phyloP scores from a whole-genome alignment of 2,329 filamentous ascomycete species.

The Pestalotiopsis sp. region DNA sequence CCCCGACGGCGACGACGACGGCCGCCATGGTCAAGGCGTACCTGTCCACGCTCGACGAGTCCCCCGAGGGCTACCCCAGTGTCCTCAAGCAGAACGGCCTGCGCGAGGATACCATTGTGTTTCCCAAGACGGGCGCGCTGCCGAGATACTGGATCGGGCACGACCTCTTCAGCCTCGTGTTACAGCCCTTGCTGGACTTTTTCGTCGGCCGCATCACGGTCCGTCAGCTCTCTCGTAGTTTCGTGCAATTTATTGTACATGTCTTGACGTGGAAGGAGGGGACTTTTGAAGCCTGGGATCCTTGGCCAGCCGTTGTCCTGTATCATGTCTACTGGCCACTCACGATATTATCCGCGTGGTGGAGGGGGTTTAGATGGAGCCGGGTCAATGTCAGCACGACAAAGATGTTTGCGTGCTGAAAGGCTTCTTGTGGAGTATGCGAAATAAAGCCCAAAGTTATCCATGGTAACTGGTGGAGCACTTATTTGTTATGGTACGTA shows the following conservation, averaged over 20 bases:
- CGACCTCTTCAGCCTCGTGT: slow-evolving; percentile 57
- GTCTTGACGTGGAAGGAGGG: slow-evolving; percentile 57
- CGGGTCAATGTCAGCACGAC: slow-evolving; percentile 70
- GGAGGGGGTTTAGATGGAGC: slow-evolving; percentile 58
- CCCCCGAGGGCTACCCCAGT: neutral
- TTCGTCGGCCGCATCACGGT: slow-evolving; percentile 26
- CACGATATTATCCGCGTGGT: slow-evolving; percentile 50
- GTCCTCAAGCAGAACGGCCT: neutral
- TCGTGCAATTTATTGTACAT: slow-evolving; percentile 37
- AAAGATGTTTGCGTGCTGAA: slow-evolving; percentile 33
- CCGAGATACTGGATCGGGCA: slow-evolving; percentile 69
- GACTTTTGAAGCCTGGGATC: slow-evolving; percentile 57
- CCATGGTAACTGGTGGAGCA: neutral
- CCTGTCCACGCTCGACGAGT: slow-evolving; percentile 43
- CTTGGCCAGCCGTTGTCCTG: slow-evolving; percentile 58
- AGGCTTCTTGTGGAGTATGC: neutral
- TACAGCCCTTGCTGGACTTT: slow-evolving; percentile 46
- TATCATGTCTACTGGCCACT: slow-evolving; percentile 60
- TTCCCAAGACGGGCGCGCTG: slow-evolving; percentile 24
- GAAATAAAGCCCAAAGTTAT: neutral
- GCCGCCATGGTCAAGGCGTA: slow-evolving; percentile 55
- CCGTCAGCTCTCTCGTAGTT: slow-evolving; percentile 21
- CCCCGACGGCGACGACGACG: slow-evolving; percentile 38
- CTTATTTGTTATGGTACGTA: neutral
- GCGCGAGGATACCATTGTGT: slow-evolving; percentile 7